Base-by-base conservation (phyloP, 441 rosid species). In the Geranium incanum region DNA sequence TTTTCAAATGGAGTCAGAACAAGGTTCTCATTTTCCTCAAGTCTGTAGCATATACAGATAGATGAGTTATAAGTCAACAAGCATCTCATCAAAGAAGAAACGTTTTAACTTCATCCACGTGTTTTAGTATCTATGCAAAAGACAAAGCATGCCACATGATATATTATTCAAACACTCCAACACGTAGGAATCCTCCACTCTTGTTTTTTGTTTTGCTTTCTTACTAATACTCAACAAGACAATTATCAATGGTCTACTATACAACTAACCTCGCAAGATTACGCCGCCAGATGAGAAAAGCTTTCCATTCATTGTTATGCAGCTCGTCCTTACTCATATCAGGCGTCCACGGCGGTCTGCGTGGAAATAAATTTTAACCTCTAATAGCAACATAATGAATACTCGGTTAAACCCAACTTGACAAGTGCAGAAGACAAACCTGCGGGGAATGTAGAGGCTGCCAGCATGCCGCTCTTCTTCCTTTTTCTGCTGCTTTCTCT, bases 1-100 rank as follows among this genome's bases (percentile, higher is more conserved):
- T 93, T 93, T 86, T 93, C 98, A 69, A 93, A 93, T 70, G 98
- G 97, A 36, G 97, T 93, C 71, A 93, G 86, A 50, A 91, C 91
- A 83, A 93, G 94, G 59, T 83, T 93, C 76, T 93, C 97, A 82
- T 93, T 93, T 80, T 93, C 98, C 87, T 93, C 97, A 37, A 91
- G 95, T 71, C 98, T 91, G 83, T 73, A 76, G 73, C 43, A 73
- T 6, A 72, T 33, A 39, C 60, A 48, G 36, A 28, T 62, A 62
- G 13, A 21, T 21, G 11, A 11, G 37, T 62, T 12, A 62, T 21
- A 62, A 62, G 36, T 43, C 57, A 60, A 70, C 55, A 48, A 68
- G 15, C 57, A 55, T 55, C 38, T n/a, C 23, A 13, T 45, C 52
- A 11, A 45, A 43, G 50, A 55, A n/a, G 15, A 19, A 55, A 55